Evolutionary conservation across 768 basidiomycete species (phyloP).

Genomic region (Leucosporidium scottii): DNA sequence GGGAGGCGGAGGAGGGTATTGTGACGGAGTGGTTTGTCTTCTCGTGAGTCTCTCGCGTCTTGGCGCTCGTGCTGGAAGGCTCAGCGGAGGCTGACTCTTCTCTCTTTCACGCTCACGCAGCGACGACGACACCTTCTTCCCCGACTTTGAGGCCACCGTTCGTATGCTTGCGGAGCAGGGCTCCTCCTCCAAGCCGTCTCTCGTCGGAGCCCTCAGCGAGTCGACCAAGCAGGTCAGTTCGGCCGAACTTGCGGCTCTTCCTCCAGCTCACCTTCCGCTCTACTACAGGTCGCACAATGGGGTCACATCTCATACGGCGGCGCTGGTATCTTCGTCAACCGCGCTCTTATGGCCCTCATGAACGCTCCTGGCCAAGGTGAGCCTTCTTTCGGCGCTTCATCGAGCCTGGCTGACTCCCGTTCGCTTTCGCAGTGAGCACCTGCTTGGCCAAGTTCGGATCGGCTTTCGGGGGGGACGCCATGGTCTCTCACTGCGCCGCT

Average conservation of each 20-base stretch:
- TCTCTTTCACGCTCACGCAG: constrained; percentile 3
- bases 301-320: constrained; percentile 32
- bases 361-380: background rate
- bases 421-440: constrained; percentile 3
- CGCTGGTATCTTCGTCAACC: constrained; percentile 2
- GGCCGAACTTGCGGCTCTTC: no score
- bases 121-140: constrained; percentile 35
- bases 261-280: background rate
- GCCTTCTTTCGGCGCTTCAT: background rate
- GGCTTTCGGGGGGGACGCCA: constrained; percentile 30
- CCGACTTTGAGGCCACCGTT: constrained; percentile 24
- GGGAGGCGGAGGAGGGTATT: constrained; percentile 13
- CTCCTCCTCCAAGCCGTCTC: background rate
- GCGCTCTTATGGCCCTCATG: background rate
- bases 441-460: constrained; percentile 28
- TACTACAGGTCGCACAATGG: constrained; percentile 26
- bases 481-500: constrained; percentile 31
- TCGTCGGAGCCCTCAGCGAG: constrained; percentile 30
- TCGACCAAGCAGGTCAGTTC: constrained; percentile 28
- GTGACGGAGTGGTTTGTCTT: constrained; percentile 32
- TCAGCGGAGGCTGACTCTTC: background rate
- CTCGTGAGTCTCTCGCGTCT: constrained; percentile 11
- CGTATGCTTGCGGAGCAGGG: constrained; percentile 16
- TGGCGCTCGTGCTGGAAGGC: background rate
- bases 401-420: background rate